Evolutionary conservation across 805 yeast genomes (phyloP).

Genomic region (Saccharomycopsis lassenensis): DNA sequence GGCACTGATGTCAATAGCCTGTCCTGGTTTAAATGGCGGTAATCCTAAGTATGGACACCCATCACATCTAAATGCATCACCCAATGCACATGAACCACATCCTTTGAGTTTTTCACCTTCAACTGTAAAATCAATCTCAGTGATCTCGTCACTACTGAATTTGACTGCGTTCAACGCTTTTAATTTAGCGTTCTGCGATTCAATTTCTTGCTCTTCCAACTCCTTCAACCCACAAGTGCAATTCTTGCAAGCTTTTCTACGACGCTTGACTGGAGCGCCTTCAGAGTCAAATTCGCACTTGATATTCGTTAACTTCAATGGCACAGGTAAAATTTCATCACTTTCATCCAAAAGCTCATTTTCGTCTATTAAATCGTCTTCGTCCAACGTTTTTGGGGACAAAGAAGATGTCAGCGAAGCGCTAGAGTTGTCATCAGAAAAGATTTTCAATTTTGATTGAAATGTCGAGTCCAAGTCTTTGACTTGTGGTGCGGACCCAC

Average conservation of each 20-base stretch:
- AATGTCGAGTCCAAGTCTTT: not conserved
- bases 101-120: conserved; percentile 56
- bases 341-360: conserved; percentile 27
- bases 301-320: conserved; percentile 43
- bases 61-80: conserved; percentile 97
- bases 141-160: conserved; percentile 23
- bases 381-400: conserved; percentile 4
- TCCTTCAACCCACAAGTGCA: conserved; percentile 97
- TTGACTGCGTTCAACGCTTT: conserved; percentile 8
- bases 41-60: conserved; percentile 96
- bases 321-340: conserved; percentile 39
- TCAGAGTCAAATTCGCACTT: conserved; percentile 24
- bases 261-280: conserved; percentile 33
- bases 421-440: conserved; percentile 6
- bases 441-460: conserved; percentile 8
- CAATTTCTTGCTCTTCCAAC: conserved; percentile 54
- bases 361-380: conserved; percentile 25
- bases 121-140: conserved; percentile 20
- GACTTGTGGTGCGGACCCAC: not conserved
- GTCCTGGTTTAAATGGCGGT: conserved; percentile 98
- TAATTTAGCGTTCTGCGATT: conserved; percentile 4
- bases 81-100: conserved; percentile 93
- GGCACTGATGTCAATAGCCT: conserved; percentile 64
- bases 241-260: conserved; percentile 94
- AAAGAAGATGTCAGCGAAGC: not conserved